These are phyloP conservation scores for Gossypium bickii DNA, from an alignment of 345 rosid species.

Conservation along the genomic window DNA sequence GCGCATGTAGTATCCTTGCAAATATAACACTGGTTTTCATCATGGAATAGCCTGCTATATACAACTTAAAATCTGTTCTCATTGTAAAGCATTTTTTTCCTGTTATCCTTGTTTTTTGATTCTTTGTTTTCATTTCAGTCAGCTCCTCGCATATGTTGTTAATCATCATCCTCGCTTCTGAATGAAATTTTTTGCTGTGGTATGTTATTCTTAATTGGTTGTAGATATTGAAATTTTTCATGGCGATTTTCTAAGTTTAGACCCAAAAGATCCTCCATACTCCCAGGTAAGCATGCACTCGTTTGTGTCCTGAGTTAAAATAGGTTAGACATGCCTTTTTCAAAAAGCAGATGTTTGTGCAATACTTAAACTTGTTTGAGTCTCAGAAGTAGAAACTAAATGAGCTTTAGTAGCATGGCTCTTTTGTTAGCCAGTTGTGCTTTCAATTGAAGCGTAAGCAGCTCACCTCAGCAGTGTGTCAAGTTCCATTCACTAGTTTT, in stretches of 20 bases:
- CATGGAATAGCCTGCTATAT: constrained; percentile 4
- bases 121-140: constrained; percentile 9
- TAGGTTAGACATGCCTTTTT: neutral
- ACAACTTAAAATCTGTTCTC: neutral
- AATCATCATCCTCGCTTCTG: neutral
- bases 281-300: constrained; percentile 43
- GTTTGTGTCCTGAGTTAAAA: neutral
- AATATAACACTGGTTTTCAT: neutral
- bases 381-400: neutral
- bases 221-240: constrained; percentile 54
- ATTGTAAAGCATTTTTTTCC: neutral
- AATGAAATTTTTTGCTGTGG: neutral
- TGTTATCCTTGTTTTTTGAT: neutral
- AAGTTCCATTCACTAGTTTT: neutral
- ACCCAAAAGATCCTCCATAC: constrained; percentile 53
- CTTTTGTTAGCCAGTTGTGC: neutral
- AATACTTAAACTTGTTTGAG: neutral
- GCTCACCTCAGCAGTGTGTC: neutral
- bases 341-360: neutral
- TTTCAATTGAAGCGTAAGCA: neutral
- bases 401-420: neutral
- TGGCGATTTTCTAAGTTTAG: constrained; percentile 65
- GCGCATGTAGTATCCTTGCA: constrained; percentile 78
- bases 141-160: neutral
- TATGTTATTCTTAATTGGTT: constrained; percentile 32